A percentile compares a stretch with the other conserved stretches of the same genome.
These are phyloP conservation scores for Botrytis aclada DNA, from an alignment of 2,329 filamentous ascomycete genomes.

Conservation along the genomic window DNA sequence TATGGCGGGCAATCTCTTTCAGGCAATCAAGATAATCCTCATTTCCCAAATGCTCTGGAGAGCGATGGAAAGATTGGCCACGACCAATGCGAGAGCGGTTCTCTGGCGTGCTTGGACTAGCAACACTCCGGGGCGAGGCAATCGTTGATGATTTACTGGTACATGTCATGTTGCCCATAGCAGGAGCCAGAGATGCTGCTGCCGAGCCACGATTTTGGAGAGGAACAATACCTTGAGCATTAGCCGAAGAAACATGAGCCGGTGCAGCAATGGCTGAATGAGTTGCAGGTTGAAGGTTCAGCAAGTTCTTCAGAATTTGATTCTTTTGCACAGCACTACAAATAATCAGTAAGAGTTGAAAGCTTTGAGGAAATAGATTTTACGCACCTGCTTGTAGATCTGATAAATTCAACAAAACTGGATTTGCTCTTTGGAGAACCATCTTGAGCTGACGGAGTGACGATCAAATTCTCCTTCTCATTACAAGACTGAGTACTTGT, in stretches of 20 bases:
- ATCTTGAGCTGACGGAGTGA: constrained; percentile 23
- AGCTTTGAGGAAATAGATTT: neutral
- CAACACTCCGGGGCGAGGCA: constrained; percentile 1
- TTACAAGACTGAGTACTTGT: constrained; percentile 2
- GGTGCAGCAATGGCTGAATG: constrained; percentile 29
- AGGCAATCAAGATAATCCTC: constrained; percentile 16
- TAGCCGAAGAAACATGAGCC: constrained; percentile 34
- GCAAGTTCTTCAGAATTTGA: constrained; percentile 37
- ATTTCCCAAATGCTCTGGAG: constrained; percentile 14
- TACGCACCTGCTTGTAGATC: constrained; percentile 31
- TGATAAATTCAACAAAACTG: constrained; percentile 30
- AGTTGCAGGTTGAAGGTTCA: constrained; percentile 28
- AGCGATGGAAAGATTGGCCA: constrained; percentile 2
- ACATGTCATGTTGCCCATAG: constrained; percentile 15
- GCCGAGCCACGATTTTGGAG: constrained; percentile 36
- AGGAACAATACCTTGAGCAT: constrained; percentile 37
- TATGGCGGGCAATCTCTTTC: constrained; percentile 9
- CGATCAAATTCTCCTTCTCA: constrained; percentile 5
- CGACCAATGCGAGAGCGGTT: neutral
- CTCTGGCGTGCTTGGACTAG: constrained; percentile 13
- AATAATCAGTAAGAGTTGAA: constrained; percentile 4
- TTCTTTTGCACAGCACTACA: constrained; percentile 32
- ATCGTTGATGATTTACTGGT: neutral
- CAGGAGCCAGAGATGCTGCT: constrained; percentile 36
- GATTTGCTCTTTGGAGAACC: constrained; percentile 22